Conservation (phyloP, 208 protist genomes). For the Leishmania arabica region DNA sequence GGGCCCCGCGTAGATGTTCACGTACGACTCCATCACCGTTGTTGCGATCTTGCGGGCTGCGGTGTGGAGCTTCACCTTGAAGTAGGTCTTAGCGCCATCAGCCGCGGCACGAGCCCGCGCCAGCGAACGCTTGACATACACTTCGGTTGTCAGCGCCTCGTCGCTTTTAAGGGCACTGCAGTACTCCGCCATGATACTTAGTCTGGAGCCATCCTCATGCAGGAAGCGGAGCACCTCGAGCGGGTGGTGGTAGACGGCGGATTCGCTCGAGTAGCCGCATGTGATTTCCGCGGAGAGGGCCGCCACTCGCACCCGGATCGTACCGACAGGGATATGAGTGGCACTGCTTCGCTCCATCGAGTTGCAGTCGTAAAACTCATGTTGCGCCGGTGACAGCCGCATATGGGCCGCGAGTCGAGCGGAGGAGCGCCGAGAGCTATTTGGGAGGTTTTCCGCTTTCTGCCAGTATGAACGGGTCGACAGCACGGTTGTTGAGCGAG, state of each 20-base stretch:
- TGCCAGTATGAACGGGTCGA: background rate
- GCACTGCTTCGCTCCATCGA: conserved; percentile 6
- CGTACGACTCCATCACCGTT: conserved; percentile 61
- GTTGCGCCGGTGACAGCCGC: background rate
- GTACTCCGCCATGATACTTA: conserved; percentile 58
- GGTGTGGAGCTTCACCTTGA: conserved; percentile 51
- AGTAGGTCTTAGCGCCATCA: conserved; percentile 42
- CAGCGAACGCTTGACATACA: conserved; percentile 47
- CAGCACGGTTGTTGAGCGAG: background rate
- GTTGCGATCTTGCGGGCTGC: conserved; percentile 52
- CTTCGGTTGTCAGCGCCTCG: conserved; percentile 30
- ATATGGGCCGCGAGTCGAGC: background rate
- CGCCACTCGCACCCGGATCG: conserved; percentile 30
- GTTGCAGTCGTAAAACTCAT: background rate
- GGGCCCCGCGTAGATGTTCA: conserved; percentile 46
- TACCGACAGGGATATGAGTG: conserved; percentile 2
- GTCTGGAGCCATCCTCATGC: conserved; percentile 57
- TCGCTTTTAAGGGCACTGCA: conserved; percentile 14
- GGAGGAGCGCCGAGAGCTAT: background rate
- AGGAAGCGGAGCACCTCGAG: conserved; percentile 45
- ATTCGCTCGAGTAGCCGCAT: conserved; percentile 33
- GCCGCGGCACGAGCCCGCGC: conserved; percentile 28
- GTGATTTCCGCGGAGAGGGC: conserved; percentile 34
- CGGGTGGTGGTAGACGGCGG: conserved; percentile 40
- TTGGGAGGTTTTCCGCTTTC: background rate